A percentile compares a stretch with the other conserved stretches of the same genome.
Evolutionary conservation across 805 yeast genomes (phyloP).

Genomic region (Lachancea meyersii): DNA sequence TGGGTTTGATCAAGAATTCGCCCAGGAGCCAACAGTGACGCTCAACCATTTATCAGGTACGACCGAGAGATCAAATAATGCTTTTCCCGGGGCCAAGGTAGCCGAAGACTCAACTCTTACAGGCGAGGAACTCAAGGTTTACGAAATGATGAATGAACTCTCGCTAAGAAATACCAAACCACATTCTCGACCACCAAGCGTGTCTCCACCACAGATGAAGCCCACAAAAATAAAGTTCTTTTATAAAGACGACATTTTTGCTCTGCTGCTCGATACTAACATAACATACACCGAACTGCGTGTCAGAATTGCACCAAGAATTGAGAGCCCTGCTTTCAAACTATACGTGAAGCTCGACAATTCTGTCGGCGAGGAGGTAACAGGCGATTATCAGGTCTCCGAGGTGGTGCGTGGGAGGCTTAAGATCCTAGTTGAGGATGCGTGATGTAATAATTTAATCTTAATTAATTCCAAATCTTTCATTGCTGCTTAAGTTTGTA

Average conservation of each 20-base stretch:
- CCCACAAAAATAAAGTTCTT: constrained; percentile 61
- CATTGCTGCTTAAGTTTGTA: too few relatives aligned
- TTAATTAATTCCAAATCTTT: too few relatives aligned
- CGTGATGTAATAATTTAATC: constrained; percentile 8
- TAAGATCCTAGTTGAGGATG: constrained; percentile 24
- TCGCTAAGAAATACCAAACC: constrained; percentile 22
- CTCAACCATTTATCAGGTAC: background rate
- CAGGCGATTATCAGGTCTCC: constrained; percentile 31
- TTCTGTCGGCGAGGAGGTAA: constrained; percentile 32
- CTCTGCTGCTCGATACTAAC: constrained; percentile 48
- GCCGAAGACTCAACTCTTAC: constrained; percentile 31
- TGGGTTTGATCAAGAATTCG: constrained; percentile 31
- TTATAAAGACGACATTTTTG: constrained; percentile 76
- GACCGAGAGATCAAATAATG: background rate
- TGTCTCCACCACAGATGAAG: constrained; percentile 25
- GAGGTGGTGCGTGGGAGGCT: constrained; percentile 32
- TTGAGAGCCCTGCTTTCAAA: constrained; percentile 36
- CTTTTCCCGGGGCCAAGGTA: background rate
- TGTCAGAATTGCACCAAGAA: constrained; percentile 46
- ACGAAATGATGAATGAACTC: constrained; percentile 24
- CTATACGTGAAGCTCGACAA: constrained; percentile 32
- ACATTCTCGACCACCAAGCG: constrained; percentile 30
- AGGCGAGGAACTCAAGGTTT: constrained; percentile 28
- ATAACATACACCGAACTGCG: constrained; percentile 45
- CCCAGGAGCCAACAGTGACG: constrained; percentile 14